Evolutionary conservation across 2,329 filamentous ascomycete species (phyloP), one percentile per base, ranked within the genome.

Genomic region (Ophiostoma ulmi): DNA sequence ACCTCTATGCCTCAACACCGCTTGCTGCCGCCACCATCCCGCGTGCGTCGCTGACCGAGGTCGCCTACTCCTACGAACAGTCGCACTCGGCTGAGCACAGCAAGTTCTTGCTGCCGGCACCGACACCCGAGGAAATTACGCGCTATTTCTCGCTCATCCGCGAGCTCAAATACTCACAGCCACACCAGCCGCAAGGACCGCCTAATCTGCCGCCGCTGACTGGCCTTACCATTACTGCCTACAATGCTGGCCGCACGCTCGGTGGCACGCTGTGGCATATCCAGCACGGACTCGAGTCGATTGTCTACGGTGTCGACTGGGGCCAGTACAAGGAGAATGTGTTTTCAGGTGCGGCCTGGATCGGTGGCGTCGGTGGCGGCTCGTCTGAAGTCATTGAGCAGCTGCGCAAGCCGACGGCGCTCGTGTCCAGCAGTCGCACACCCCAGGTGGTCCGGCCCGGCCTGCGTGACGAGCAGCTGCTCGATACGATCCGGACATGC

Each of bases 241-340:
- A 98, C 81, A 97, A 96, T 80, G 93, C 95, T 8, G 95, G 95
- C 74, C 94, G 97, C 78, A 97, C 94, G 0, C 86, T 98, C 0
- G 95, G 95, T 79, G 95, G 95, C 70, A 98, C 95, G 35, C 97
- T 99, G 82, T 99, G 95, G 95, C 94, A 98, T 77, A 94, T 99
- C 74, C 94, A 98, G 77, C 93, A 98, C 81, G 93, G 94, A 0
- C 86, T 97, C 77, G 95, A 99, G 79, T 97, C 94, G 0, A 94
- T 99, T 61, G 94, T 99, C 0, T 98, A 99, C 76, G 94, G 95
- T 0, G 92, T 97, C 22, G 94, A 98, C 77, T 99, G 95, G 95
- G 97, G 97, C 76, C 94, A 97, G 80, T 93, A 91, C n/a, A 88
- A 93, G 75, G 95, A 99, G 78, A 97, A 97, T 80, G 93, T 98